Conservation (phyloP, 1,284 basidiomycete genomes). For the Naganishia albida region DNA sequence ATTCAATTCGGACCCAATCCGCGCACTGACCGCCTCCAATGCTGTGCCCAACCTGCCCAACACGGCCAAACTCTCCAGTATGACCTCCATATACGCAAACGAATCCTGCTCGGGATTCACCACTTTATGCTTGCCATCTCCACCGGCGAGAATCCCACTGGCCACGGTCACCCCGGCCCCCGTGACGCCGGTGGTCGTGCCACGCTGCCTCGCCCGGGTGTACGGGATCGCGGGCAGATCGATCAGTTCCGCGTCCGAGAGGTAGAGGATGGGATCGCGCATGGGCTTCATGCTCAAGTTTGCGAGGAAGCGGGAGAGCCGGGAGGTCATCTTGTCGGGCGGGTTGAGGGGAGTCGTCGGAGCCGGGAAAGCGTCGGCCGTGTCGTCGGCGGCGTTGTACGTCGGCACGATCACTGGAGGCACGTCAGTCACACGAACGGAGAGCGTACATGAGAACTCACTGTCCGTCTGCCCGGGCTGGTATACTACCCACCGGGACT, state of each 20-base stretch:
- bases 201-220: conserved; percentile 29
- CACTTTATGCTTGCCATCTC: conserved; percentile 8
- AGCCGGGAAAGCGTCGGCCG: conserved; percentile 35
- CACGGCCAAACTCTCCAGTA: conserved; percentile 87
- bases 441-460: conserved; percentile 55
- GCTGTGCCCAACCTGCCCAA: conserved; percentile 84
- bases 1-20: conserved; percentile 82
- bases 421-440: background rate
- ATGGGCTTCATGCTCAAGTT: conserved; percentile 68
- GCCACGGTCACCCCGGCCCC: conserved; percentile 2
- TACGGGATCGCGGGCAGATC: conserved; percentile 30
- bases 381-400: conserved; percentile 62
- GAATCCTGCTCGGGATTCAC: conserved; percentile 86
- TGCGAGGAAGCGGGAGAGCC: conserved; percentile 65
- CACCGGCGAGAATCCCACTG: conserved; percentile 10
- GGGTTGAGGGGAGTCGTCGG: conserved; percentile 10
- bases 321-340: conserved; percentile 18
- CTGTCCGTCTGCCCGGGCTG: conserved; percentile 73
- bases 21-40: conserved; percentile 80
- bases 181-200: conserved; percentile 5
- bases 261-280: conserved; percentile 74
- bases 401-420: conserved; percentile 57
- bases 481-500: conserved; percentile 86
- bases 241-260: conserved; percentile 56
- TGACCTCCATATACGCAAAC: conserved; percentile 89